phyloP scores from a whole-genome alignment of 23 red algal genomes.

The Gracilariopsis chorda region DNA sequence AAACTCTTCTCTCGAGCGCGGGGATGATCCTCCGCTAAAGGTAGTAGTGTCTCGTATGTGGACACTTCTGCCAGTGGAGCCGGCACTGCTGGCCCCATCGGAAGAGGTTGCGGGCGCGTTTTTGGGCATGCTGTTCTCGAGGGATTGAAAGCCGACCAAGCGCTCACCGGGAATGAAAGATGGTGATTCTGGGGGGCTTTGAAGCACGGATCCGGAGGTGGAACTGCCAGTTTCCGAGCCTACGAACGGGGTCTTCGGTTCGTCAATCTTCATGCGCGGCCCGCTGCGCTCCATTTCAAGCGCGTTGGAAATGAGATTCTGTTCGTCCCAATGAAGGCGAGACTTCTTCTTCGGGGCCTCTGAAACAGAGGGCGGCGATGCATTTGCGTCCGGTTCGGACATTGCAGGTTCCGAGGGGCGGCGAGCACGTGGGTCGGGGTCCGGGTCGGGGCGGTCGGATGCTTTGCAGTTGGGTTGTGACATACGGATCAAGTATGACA shows the following conservation, averaged over 20 bases:
- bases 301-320: slow-evolving; percentile 56
- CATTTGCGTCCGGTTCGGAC: background rate
- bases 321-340: slow-evolving; percentile 68
- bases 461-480: no score
- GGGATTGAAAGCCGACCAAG: slow-evolving; percentile 46
- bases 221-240: slow-evolving; percentile 39
- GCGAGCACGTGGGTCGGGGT: background rate
- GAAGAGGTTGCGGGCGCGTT: background rate
- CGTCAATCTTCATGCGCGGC: slow-evolving; percentile 57
- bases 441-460: no score
- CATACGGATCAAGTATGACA: no score
- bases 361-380: background rate
- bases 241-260: slow-evolving; percentile 59
- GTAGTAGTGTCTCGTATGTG: slow-evolving; percentile 18
- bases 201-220: slow-evolving; percentile 29
- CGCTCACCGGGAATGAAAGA: slow-evolving; percentile 47
- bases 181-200: slow-evolving; percentile 35
- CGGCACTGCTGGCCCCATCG: slow-evolving; percentile 40
- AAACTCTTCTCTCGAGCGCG: slow-evolving; percentile 26
- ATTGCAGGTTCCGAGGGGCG: background rate
- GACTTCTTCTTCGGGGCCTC: slow-evolving; percentile 55
- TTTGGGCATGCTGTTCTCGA: slow-evolving; percentile 33
- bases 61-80: slow-evolving; percentile 15
- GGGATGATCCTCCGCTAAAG: slow-evolving; percentile 9
- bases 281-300: slow-evolving; percentile 53